Evolutionary conservation across 345 rosid species (phyloP).

Genomic region (Corchorus capsularis): DNA sequence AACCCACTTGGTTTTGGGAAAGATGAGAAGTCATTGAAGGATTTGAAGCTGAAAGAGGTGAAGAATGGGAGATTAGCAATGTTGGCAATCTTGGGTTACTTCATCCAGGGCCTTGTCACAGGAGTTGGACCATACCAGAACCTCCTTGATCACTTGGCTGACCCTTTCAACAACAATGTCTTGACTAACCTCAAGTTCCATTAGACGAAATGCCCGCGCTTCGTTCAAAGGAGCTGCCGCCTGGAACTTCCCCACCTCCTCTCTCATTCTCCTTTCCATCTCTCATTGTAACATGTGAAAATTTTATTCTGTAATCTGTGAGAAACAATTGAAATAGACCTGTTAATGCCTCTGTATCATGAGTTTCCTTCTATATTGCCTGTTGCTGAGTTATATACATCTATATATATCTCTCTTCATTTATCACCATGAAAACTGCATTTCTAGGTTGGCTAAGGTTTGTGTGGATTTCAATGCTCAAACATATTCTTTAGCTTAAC

Average conservation of each 20-base stretch:
- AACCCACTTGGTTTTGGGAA: constrained; percentile 95
- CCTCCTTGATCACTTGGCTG: constrained; percentile 93
- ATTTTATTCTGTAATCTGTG: constrained; percentile 39
- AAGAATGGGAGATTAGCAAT: constrained; percentile 94
- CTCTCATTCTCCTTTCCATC: constrained; percentile 22
- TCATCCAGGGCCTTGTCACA: constrained; percentile 77
- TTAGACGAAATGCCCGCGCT: constrained; percentile 29
- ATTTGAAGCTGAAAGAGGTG: constrained; percentile 91
- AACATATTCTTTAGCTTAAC: too few species aligned
- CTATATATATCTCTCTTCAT: not conserved
- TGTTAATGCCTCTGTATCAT: constrained; percentile 12
- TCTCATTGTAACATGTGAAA: constrained; percentile 50
- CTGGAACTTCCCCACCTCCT: constrained; percentile 3
- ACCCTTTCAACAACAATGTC: constrained; percentile 91
- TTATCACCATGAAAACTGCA: not conserved
- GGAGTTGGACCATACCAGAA: constrained; percentile 96
- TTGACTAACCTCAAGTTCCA: constrained; percentile 97
- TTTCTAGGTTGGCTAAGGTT: too few species aligned
- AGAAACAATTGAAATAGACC: constrained; percentile 34
- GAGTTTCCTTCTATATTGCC: not conserved
- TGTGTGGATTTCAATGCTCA: too few species aligned
- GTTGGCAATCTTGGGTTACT: constrained; percentile 83
- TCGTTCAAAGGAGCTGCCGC: not conserved
- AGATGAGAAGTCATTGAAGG: constrained; percentile 86
- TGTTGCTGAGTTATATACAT: not conserved